A percentile compares a stretch with the other conserved stretches of the same genome.
phyloP scores from a whole-genome alignment of 1,284 basidiomycete genomes.

The Phellopilus nigrolimitatus region DNA sequence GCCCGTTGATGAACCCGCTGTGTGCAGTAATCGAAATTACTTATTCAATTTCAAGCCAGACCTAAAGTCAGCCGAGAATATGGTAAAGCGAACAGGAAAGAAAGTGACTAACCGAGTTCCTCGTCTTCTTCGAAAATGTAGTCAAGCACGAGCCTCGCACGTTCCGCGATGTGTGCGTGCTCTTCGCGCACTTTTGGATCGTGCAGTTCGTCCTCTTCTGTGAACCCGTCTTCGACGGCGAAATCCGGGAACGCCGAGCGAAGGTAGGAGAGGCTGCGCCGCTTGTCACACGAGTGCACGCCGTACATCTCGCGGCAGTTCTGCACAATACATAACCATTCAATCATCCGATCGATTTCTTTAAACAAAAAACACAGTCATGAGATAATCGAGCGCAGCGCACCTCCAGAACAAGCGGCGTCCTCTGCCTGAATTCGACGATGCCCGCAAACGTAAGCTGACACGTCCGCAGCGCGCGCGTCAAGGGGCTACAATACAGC shows the following conservation, averaged over 20 bases:
- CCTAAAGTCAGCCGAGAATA: no score
- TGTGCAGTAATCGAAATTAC: conserved; percentile 65
- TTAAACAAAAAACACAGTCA: not conserved
- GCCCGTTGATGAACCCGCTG: conserved; percentile 52
- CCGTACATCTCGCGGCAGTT: conserved; percentile 66
- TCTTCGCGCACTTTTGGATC: conserved; percentile 61
- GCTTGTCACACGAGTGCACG: conserved; percentile 70
- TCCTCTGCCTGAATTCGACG: conserved; percentile 24
- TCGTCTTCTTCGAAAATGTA: conserved; percentile 49
- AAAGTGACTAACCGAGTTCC: conserved; percentile 43
- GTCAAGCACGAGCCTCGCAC: conserved; percentile 58
- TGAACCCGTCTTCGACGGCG: conserved; percentile 59
- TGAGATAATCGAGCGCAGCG: conserved; percentile 1
- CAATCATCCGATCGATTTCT: not conserved
- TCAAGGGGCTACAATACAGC: conserved; percentile 71
- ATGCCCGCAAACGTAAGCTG: conserved; percentile 55
- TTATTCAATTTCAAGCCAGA: conserved; percentile 24
- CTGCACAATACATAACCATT: no score
- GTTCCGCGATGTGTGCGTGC: conserved; percentile 45
- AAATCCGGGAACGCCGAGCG: conserved; percentile 53
- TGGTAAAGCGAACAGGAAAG: conserved; percentile 1
- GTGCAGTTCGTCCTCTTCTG: conserved; percentile 74
- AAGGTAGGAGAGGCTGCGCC: conserved; percentile 53
- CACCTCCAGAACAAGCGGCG: conserved; percentile 31
- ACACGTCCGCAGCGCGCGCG: conserved; percentile 67